Evolutionary conservation across 1,139 yeast species (phyloP).

Genomic region (Candida tunisiensis): DNA sequence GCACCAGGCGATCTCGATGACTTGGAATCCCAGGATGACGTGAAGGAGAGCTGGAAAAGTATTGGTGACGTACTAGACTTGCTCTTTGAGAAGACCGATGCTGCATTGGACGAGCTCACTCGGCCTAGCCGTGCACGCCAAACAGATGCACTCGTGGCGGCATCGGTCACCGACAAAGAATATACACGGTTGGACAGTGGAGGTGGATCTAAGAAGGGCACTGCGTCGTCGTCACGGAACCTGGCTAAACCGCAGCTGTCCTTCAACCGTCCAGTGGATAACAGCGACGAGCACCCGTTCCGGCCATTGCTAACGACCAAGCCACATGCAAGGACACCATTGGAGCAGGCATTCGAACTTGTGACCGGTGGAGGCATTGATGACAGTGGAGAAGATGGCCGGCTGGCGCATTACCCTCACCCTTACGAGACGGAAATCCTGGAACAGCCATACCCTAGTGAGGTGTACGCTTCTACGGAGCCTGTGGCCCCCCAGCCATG

Average conservation of each 20-base stretch:
- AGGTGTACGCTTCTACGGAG: slow-evolving; percentile 29
- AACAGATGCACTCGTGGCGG: neutral
- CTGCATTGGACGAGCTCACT: slow-evolving; percentile 34
- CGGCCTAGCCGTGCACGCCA: slow-evolving; percentile 3
- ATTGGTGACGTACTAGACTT: slow-evolving; percentile 49
- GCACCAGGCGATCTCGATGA: slow-evolving; percentile 19
- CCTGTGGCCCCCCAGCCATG: slow-evolving; percentile 49
- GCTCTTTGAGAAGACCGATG: slow-evolving; percentile 59
- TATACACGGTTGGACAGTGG: slow-evolving; percentile 4
- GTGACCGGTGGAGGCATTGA: too few species aligned
- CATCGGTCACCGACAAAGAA: slow-evolving; percentile 2
- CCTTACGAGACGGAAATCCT: slow-evolving; percentile 75
- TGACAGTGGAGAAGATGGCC: slow-evolving; percentile 22
- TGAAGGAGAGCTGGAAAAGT: slow-evolving; percentile 41
- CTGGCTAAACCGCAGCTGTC: slow-evolving; percentile 56
- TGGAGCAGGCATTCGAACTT: too few species aligned
- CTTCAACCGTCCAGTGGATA: slow-evolving; percentile 47
- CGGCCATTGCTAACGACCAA: slow-evolving; percentile 52
- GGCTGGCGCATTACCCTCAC: slow-evolving; percentile 46
- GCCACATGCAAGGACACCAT: slow-evolving; percentile 66
- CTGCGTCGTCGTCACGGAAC: slow-evolving; percentile 19
- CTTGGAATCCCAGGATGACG: slow-evolving; percentile 26
- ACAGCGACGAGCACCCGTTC: slow-evolving; percentile 55
- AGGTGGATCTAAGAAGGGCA: slow-evolving; percentile 5
- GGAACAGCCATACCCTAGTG: slow-evolving; percentile 56